Evolutionary conservation across 2,329 filamentous ascomycete genomes (phyloP).

Genomic region (Talaromyces marneffei): DNA sequence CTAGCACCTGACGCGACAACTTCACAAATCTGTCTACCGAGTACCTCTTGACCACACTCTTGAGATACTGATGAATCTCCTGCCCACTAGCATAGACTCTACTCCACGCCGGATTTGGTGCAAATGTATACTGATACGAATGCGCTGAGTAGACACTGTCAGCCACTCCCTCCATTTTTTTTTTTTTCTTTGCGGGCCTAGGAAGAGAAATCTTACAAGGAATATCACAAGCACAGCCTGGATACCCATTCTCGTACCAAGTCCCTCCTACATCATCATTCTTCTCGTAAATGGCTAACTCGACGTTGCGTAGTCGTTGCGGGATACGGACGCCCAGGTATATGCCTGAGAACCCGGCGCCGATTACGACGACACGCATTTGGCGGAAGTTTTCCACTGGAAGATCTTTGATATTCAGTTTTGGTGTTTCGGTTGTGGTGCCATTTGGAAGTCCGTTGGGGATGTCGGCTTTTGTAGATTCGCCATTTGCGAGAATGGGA

Average conservation of each 20-base stretch:
- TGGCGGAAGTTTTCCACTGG: slow-evolving; percentile 28
- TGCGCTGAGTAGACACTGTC: slow-evolving; percentile 23
- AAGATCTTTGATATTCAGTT: not conserved
- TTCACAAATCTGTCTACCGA: slow-evolving; percentile 46
- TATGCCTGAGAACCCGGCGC: slow-evolving; percentile 37
- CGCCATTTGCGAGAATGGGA: not conserved
- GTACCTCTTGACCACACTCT: slow-evolving; percentile 40
- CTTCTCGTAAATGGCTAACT: slow-evolving; percentile 27
- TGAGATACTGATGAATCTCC: slow-evolving; percentile 48
- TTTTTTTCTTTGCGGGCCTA: too few relatives aligned
- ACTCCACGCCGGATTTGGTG: slow-evolving; percentile 44
- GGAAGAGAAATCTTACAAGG: not conserved
- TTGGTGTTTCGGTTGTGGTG: not conserved
- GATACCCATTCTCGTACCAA: slow-evolving; percentile 17
- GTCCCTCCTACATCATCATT: slow-evolving; percentile 16
- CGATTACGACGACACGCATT: slow-evolving; percentile 33
- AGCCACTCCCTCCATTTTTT: too few relatives aligned
- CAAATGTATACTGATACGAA: slow-evolving; percentile 48
- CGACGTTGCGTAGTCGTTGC: slow-evolving; percentile 33
- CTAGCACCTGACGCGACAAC: slow-evolving; percentile 40
- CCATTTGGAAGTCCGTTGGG: not conserved
- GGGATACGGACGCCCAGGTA: slow-evolving; percentile 34
- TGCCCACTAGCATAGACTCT: slow-evolving; percentile 45
- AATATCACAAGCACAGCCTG: slow-evolving; percentile 14
- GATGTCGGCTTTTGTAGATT: not conserved